These are phyloP conservation scores for Teratosphaeria zuluensis DNA, from an alignment of 2,329 filamentous ascomycete genomes.

Conservation along the genomic window DNA sequence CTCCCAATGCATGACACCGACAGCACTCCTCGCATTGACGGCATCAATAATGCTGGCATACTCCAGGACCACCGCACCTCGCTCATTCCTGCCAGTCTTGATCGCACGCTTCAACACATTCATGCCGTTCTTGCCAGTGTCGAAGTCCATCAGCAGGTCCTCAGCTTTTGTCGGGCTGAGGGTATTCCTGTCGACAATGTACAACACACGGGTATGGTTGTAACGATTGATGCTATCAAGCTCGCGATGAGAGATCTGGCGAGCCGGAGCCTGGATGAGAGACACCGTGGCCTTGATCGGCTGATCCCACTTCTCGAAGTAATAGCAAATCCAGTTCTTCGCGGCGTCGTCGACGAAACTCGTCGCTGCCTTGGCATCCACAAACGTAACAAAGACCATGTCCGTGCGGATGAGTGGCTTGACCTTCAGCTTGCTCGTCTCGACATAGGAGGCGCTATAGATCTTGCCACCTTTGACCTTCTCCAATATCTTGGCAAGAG, in stretches of 20 bases:
- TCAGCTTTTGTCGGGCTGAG: neutral
- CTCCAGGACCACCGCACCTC: slow-evolving; percentile 7
- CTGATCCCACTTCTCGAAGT: neutral
- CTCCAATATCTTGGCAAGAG: slow-evolving; percentile 14
- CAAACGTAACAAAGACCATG: slow-evolving; percentile 13
- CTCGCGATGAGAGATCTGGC: neutral
- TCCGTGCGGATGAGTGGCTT: slow-evolving; percentile 11
- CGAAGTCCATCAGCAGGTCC: neutral
- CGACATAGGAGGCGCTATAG: slow-evolving; percentile 8
- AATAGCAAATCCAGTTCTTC: slow-evolving; percentile 4
- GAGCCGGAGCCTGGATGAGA: slow-evolving; percentile 5
- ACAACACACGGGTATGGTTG: neutral
- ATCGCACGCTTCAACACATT: neutral
- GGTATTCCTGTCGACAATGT: neutral
- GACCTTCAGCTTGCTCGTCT: slow-evolving; percentile 12
- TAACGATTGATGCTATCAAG: neutral
- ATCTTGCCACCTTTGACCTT: slow-evolving; percentile 12
- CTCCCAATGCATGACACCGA: neutral
- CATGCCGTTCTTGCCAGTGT: neutral
- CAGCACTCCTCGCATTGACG: neutral
- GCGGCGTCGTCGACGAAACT: slow-evolving; percentile 6
- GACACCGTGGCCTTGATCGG: slow-evolving; percentile 1
- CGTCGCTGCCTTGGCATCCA: slow-evolving; percentile 7
- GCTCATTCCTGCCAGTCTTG: neutral
- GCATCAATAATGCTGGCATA: slow-evolving; percentile 6